Evolutionary conservation across 176 grass and related monocot species (phyloP).

Genomic region (bread wheat (Triticum aestivum)): DNA sequence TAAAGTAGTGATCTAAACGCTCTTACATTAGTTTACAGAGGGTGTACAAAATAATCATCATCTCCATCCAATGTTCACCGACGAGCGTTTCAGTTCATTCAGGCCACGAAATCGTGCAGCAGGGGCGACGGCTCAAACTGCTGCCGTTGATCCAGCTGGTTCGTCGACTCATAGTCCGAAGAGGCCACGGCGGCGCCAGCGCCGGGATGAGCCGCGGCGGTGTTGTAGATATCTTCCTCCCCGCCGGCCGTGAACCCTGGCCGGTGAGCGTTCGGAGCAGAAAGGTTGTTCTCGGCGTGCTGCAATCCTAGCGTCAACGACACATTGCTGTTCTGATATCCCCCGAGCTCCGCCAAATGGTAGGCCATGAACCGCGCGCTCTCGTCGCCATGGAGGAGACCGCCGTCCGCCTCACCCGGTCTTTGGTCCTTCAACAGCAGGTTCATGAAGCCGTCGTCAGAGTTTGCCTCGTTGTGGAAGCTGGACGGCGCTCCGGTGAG

Average conservation of each 20-base stretch:
- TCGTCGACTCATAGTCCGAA: slow-evolving; percentile 39
- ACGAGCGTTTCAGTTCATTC: slow-evolving; percentile 20
- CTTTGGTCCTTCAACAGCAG: slow-evolving; percentile 79
- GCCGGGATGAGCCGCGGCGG: slow-evolving; percentile 28
- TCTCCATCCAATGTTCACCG: slow-evolving; percentile 15
- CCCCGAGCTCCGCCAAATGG: slow-evolving; percentile 58
- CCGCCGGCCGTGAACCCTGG: slow-evolving; percentile 38
- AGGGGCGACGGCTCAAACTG: slow-evolving; percentile 52
- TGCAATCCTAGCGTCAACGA: slow-evolving; percentile 87
- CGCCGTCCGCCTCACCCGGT: slow-evolving; percentile 33
- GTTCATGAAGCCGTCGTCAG: slow-evolving; percentile 87
- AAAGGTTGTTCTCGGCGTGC: slow-evolving; percentile 47
- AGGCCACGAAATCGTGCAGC: slow-evolving; percentile 97
- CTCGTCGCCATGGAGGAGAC: slow-evolving; percentile 50
- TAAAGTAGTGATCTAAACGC: too few species aligned
- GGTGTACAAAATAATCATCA: slow-evolving; percentile 19
- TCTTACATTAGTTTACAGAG: too few species aligned
- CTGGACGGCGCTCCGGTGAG: slow-evolving; percentile 29
- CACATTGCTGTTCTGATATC: slow-evolving; percentile 55
- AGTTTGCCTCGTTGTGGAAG: slow-evolving; percentile 53
- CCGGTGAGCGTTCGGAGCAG: slow-evolving; percentile 53
- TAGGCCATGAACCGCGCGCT: slow-evolving; percentile 58
- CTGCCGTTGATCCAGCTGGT: slow-evolving; percentile 57
- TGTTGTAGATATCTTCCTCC: slow-evolving; percentile 57
- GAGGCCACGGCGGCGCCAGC: neutral